Conservation (phyloP, 2,329 filamentous ascomycete genomes). For the Paradendryphiella salina region DNA sequence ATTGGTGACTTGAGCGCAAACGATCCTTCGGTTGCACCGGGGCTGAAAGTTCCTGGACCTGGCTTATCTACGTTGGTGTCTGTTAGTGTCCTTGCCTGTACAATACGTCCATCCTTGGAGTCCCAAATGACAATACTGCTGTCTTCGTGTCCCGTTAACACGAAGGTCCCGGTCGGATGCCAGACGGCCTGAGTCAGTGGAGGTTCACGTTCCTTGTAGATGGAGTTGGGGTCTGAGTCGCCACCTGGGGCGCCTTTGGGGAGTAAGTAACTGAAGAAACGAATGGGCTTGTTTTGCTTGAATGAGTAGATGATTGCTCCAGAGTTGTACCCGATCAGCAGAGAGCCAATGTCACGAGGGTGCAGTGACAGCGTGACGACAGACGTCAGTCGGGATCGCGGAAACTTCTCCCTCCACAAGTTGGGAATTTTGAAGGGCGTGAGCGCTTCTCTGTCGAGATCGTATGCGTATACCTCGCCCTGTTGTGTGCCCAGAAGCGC, state of each 20-base stretch:
- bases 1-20: constrained; percentile 72
- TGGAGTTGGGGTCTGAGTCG: constrained; percentile 64
- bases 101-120: constrained; percentile 78
- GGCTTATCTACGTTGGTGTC: constrained; percentile 74
- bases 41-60: constrained; percentile 50
- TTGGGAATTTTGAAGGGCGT: constrained; percentile 83
- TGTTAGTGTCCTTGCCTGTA: constrained; percentile 80
- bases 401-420: constrained; percentile 76
- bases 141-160: constrained; percentile 86
- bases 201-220: constrained; percentile 68
- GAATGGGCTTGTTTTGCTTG: constrained; percentile 79
- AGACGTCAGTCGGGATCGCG: constrained; percentile 64
- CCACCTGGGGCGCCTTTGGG: constrained; percentile 82
- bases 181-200: constrained; percentile 81
- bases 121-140: constrained; percentile 95
- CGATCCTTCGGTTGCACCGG: constrained; percentile 52
- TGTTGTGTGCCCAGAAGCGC: constrained; percentile 80
- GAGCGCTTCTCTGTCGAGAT: constrained; percentile 78
- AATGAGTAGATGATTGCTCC: constrained; percentile 92
- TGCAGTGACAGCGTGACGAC: constrained; percentile 83
- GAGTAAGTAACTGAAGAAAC: constrained; percentile 82
- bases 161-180: constrained; percentile 92
- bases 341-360: constrained; percentile 86
- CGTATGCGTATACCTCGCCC: constrained; percentile 89
- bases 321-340: constrained; percentile 87